Evolutionary conservation across 345 rosid species (phyloP).

Genomic region (Salix purpurea): DNA sequence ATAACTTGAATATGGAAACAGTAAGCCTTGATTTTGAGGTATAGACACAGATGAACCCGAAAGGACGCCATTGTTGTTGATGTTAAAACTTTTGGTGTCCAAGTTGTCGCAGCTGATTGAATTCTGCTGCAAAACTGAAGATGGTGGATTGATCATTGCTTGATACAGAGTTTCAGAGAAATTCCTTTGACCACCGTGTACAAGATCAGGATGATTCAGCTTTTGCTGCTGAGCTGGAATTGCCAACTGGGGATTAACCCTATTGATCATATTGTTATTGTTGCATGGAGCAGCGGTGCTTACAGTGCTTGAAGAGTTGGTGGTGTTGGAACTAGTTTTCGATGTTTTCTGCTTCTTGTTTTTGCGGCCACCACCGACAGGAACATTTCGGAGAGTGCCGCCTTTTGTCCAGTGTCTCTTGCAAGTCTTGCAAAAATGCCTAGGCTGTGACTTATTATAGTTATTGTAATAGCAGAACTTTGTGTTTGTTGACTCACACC

Average conservation of each 20-base stretch:
- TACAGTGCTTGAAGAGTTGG: background rate
- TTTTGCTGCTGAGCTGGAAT: conserved; percentile 24
- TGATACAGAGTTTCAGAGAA: conserved; percentile 18
- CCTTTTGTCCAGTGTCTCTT: conserved; percentile 96
- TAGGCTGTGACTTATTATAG: conserved; percentile 84
- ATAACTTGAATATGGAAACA: conserved; percentile 25
- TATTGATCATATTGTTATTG: background rate
- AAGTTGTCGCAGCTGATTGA: conserved; percentile 13
- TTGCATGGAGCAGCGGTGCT: background rate
- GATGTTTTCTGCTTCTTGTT: conserved; percentile 52
- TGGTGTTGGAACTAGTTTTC: conserved; percentile 1
- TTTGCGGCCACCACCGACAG: conserved; percentile 84
- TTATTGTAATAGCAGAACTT: conserved; percentile 94
- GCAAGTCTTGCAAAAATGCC: conserved; percentile 87
- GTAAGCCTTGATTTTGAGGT: conserved; percentile 25
- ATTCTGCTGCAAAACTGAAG: conserved; percentile 25
- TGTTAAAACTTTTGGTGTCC: conserved; percentile 9
- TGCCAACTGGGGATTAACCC: conserved; percentile 17
- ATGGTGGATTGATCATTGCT: conserved; percentile 18
- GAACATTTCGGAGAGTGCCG: conserved; percentile 82
- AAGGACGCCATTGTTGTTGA: conserved; percentile 1
- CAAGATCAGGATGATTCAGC: conserved; percentile 18
- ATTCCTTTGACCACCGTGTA: conserved; percentile 28
- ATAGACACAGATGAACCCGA: conserved; percentile 16
- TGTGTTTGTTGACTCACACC: conserved; percentile 85